These are phyloP conservation scores for Sporothrix schenckii DNA, from an alignment of 2,329 filamentous ascomycete genomes.

Conservation along the genomic window DNA sequence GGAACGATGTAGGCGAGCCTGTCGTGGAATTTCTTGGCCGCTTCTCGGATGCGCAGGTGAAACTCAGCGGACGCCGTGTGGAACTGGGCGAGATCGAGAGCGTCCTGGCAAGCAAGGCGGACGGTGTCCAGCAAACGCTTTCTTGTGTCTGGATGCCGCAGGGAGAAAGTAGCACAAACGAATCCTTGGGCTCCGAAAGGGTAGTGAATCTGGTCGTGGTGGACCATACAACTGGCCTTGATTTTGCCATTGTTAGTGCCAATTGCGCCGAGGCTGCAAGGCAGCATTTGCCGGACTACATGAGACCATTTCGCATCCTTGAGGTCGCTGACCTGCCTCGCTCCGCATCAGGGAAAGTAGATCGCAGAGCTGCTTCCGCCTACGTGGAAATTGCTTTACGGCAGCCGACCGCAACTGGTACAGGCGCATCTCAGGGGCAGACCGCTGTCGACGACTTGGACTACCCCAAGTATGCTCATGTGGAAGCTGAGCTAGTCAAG, in stretches of 20 bases:
- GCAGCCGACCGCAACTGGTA: too few species aligned
- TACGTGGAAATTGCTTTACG: neutral
- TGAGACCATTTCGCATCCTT: slow-evolving; percentile 61
- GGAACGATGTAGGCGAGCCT: slow-evolving; percentile 36
- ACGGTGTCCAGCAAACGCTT: slow-evolving; percentile 34
- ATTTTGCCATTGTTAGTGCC: slow-evolving; percentile 41
- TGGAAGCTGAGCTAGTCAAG: neutral
- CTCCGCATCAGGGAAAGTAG: slow-evolving; percentile 64
- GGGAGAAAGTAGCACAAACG: slow-evolving; percentile 12
- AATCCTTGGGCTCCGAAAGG: slow-evolving; percentile 33
- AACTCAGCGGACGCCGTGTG: slow-evolving; percentile 65
- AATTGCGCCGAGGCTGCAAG: slow-evolving; percentile 49
- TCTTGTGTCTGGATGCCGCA: slow-evolving; percentile 30
- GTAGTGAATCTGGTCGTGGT: slow-evolving; percentile 59
- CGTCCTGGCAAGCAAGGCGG: slow-evolving; percentile 32
- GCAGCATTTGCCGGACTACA: slow-evolving; percentile 59
- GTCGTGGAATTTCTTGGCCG: slow-evolving; percentile 57
- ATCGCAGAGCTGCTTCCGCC: neutral
- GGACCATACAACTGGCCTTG: slow-evolving; percentile 45
- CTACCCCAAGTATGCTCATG: neutral
- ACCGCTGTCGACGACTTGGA: neutral
- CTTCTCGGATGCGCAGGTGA: slow-evolving; percentile 61
- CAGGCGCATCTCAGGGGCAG: neutral
- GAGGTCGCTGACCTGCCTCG: slow-evolving; percentile 56
- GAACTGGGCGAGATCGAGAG: slow-evolving; percentile 53